Percentiles rank a stretch among this genome's conserved stretches.
Conservation (phyloP, 768 basidiomycete genomes). For the Rhizopogon vesiculosus region DNA sequence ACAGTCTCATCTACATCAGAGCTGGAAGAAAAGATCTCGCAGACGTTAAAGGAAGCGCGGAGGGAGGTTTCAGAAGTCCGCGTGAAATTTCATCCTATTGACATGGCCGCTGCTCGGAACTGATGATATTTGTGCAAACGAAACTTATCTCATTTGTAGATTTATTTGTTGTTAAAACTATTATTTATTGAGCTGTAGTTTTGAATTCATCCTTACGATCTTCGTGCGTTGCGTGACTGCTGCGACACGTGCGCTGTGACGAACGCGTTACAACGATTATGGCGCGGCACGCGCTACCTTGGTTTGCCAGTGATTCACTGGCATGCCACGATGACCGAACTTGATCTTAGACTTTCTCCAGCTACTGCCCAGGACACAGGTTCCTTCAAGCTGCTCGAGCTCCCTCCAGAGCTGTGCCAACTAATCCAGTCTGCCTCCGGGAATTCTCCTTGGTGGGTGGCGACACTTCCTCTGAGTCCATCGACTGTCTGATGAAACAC, state of each 20-base stretch:
- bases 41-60: slow-evolving; percentile 47
- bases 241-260: background rate
- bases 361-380: slow-evolving; percentile 43
- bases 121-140: background rate
- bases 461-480: background rate
- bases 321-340: slow-evolving; percentile 15
- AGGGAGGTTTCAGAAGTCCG: slow-evolving; percentile 72
- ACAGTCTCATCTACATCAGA: slow-evolving; percentile 53
- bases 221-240: background rate
- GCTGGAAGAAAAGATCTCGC: slow-evolving; percentile 59
- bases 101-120: slow-evolving; percentile 1
- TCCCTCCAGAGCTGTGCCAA: slow-evolving; percentile 63
- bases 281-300: background rate
- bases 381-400: slow-evolving; percentile 66
- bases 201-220: no score
- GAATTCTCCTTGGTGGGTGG: background rate
- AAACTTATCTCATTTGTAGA: background rate
- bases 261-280: background rate
- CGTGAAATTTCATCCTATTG: slow-evolving; percentile 53
- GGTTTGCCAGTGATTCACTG: background rate
- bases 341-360: slow-evolving; percentile 49
- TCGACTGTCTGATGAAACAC: background rate
- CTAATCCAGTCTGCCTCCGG: slow-evolving; percentile 52
- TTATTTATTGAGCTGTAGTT: no score
- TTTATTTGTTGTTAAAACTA: background rate